phyloP scores from a whole-genome alignment of 306 rosid species.

The Dryas octopetala region DNA sequence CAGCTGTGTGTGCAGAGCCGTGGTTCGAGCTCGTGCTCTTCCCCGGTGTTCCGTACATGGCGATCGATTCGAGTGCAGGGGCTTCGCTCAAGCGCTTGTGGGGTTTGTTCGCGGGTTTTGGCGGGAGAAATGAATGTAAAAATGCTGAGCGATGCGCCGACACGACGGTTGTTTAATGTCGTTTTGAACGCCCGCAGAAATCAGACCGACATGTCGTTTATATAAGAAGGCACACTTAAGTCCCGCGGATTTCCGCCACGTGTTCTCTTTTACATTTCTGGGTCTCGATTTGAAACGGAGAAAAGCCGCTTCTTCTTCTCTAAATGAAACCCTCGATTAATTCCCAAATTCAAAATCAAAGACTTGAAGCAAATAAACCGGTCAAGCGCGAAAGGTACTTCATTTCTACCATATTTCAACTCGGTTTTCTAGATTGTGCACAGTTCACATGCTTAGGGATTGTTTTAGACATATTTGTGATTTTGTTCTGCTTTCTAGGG shows the following conservation, averaged over 20 bases:
- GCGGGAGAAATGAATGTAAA: constrained; percentile 31
- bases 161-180: background rate
- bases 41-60: constrained; percentile 23
- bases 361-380: background rate
- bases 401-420: background rate
- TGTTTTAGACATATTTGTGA: background rate
- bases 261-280: background rate
- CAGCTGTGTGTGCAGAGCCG: constrained; percentile 28
- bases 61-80: background rate
- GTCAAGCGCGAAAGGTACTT: constrained; percentile 23
- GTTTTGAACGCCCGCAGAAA: background rate
- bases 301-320: background rate
- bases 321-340: constrained; percentile 8
- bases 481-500: constrained; percentile 30
- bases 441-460: constrained; percentile 25
- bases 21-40: constrained; percentile 23
- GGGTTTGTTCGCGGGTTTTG: constrained; percentile 26
- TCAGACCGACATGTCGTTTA: no score
- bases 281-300: constrained; percentile 13
- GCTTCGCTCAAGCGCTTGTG: background rate
- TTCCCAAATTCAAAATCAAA: background rate
- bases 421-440: background rate
- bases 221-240: background rate
- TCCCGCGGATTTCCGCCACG: constrained; percentile 28
- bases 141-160: background rate